phyloP scores from a whole-genome alignment of 345 rosid species.

The Passiflora organensis region DNA sequence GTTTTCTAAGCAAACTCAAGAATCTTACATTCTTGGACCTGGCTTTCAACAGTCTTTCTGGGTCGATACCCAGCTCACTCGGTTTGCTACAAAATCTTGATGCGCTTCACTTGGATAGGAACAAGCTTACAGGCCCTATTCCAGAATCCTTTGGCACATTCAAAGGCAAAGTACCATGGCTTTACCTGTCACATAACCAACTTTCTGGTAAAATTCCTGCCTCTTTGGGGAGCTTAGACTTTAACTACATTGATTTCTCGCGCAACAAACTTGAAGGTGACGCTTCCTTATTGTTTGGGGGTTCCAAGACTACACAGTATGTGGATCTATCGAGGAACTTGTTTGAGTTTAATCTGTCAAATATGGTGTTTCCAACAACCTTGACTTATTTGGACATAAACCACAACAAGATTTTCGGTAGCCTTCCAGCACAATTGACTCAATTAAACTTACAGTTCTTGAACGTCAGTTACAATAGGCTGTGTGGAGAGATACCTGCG shows the following conservation, averaged over 20 bases:
- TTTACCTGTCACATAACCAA: conserved; percentile 61
- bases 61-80: conserved; percentile 50
- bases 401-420: conserved; percentile 63
- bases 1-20: conserved; percentile 41
- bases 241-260: conserved; percentile 44
- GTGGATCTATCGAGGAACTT: conserved; percentile 57
- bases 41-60: conserved; percentile 55
- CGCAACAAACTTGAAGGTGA: conserved; percentile 64
- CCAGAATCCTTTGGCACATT: conserved; percentile 58
- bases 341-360: conserved; percentile 52
- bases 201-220: conserved; percentile 56
- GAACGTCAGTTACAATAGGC: conserved; percentile 67
- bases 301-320: conserved; percentile 35
- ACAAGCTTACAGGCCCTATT: conserved; percentile 54
- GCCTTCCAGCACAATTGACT: conserved; percentile 47
- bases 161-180: conserved; percentile 21
- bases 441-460: conserved; percentile 31
- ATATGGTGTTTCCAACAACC: conserved; percentile 33
- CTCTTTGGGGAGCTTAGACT: conserved; percentile 46
- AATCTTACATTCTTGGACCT: conserved; percentile 47
- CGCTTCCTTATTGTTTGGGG: conserved; percentile 58
- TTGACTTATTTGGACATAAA: conserved; percentile 49
- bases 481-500: conserved; percentile 61
- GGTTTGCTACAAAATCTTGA: conserved; percentile 40
- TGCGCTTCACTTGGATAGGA: conserved; percentile 54